Percentiles rank a stretch among this genome's conserved stretches.
Evolutionary conservation across 2,329 filamentous ascomycete genomes (phyloP).

Genomic region (Endothia cerciana): DNA sequence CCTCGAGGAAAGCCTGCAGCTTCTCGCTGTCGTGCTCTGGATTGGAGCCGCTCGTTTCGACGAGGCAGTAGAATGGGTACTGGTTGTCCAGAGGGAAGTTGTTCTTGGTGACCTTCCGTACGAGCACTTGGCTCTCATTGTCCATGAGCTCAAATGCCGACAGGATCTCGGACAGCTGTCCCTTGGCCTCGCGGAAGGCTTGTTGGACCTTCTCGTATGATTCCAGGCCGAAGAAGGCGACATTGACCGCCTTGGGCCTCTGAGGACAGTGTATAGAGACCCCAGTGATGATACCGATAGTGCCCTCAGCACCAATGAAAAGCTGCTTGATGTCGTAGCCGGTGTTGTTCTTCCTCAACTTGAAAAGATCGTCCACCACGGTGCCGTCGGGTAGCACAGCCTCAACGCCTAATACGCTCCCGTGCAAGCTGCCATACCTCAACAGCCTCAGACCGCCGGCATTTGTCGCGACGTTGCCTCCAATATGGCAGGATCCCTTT

Average conservation of each 20-base stretch:
- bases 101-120: constrained; percentile 73
- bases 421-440: constrained; percentile 92
- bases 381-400: constrained; percentile 93
- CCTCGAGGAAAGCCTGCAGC: constrained; percentile 85
- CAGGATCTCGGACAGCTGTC: constrained; percentile 88
- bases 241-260: constrained; percentile 84
- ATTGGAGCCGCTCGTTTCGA: constrained; percentile 96
- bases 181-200: constrained; percentile 88
- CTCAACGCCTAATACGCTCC: constrained; percentile 89
- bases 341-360: constrained; percentile 96
- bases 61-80: constrained; percentile 92
- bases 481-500: constrained; percentile 95
- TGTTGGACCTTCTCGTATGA: constrained; percentile 87
- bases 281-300: constrained; percentile 90
- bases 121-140: constrained; percentile 75
- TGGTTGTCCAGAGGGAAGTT: constrained; percentile 81
- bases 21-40: constrained; percentile 92
- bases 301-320: constrained; percentile 94
- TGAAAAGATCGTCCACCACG: constrained; percentile 85
- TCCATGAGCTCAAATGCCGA: constrained; percentile 99
- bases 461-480: constrained; percentile 94
- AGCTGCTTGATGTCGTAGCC: constrained; percentile 97
- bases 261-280: constrained; percentile 89
- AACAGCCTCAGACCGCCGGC: constrained; percentile 88
- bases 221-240: constrained; percentile 90